A percentile compares a stretch with the other conserved stretches of the same genome.
These are phyloP conservation scores for Turnera subulata DNA, from an alignment of 345 rosid genomes.

Conservation along the genomic window DNA sequence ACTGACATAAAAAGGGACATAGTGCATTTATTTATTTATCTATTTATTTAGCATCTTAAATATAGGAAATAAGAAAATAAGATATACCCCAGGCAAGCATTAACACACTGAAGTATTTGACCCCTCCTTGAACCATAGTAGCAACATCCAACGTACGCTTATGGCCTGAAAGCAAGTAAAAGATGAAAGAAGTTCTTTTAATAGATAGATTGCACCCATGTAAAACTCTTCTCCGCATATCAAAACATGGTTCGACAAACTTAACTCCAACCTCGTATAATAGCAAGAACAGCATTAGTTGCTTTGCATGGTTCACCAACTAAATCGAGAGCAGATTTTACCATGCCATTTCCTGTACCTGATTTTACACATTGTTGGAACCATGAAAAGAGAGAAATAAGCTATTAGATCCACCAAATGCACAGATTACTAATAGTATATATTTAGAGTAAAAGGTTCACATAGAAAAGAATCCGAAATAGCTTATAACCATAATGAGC, in stretches of 20 bases:
- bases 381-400: no score
- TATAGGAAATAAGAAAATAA: background rate
- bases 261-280: slow-evolving; percentile 65
- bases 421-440: no score
- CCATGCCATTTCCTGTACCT: slow-evolving; percentile 98
- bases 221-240: slow-evolving; percentile 1
- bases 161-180: slow-evolving; percentile 49
- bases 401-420: no score
- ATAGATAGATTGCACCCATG: slow-evolving; percentile 3
- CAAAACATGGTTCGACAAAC: slow-evolving; percentile 4
- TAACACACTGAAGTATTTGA: slow-evolving; percentile 70
- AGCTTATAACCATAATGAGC: background rate
- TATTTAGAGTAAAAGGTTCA: no score
- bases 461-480: no score
- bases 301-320: slow-evolving; percentile 71
- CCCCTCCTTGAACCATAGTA: slow-evolving; percentile 65
- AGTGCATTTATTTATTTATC: no score
- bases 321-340: slow-evolving; percentile 67
- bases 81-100: slow-evolving; percentile 95
- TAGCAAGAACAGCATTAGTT: slow-evolving; percentile 58
- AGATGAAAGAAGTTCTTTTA: slow-evolving; percentile 8
- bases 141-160: slow-evolving; percentile 75
- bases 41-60: no score
- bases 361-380: slow-evolving; percentile 11
- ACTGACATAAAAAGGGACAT: no score